Evolutionary conservation across 768 basidiomycete genomes (phyloP).

Genomic region (Hygrophoropsis aurantiaca): DNA sequence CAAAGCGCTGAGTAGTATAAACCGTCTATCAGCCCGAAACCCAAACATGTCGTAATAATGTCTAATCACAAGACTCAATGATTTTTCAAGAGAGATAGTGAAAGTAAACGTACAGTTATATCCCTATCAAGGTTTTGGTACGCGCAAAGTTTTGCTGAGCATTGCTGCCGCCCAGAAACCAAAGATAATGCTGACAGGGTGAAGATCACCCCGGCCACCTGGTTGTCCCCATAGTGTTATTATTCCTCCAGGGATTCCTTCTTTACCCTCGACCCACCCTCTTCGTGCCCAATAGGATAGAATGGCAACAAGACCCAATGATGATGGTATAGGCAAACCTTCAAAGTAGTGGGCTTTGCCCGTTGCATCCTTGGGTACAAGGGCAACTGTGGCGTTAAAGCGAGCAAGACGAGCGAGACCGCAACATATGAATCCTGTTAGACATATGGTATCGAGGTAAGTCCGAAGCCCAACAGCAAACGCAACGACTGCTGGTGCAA

Average conservation of each 20-base stretch:
- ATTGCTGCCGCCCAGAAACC: slow-evolving; percentile 90
- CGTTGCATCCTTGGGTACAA: slow-evolving; percentile 80
- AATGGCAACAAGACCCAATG: slow-evolving; percentile 73
- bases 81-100: too few relatives aligned
- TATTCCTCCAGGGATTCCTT: slow-evolving; percentile 76
- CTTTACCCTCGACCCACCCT: slow-evolving; percentile 81
- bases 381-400: slow-evolving; percentile 97
- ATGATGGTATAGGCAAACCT: slow-evolving; percentile 94
- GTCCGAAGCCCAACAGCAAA: slow-evolving; percentile 91
- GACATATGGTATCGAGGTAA: slow-evolving; percentile 82
- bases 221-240: slow-evolving; percentile 67
- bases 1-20: too few relatives aligned
- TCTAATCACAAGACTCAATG: not conserved
- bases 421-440: slow-evolving; percentile 92
- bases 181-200: slow-evolving; percentile 76
- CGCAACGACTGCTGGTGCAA: slow-evolving; percentile 91
- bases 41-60: not conserved
- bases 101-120: too few relatives aligned
- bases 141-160: slow-evolving; percentile 94
- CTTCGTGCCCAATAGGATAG: slow-evolving; percentile 81
- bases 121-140: slow-evolving; percentile 66
- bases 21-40: too few relatives aligned
- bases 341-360: slow-evolving; percentile 97
- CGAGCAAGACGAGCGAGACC: slow-evolving; percentile 95
- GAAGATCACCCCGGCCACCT: slow-evolving; percentile 83